Evolutionary conservation across 2,329 filamentous ascomycete genomes (phyloP).

Genomic region (Sporothrix inflata): DNA sequence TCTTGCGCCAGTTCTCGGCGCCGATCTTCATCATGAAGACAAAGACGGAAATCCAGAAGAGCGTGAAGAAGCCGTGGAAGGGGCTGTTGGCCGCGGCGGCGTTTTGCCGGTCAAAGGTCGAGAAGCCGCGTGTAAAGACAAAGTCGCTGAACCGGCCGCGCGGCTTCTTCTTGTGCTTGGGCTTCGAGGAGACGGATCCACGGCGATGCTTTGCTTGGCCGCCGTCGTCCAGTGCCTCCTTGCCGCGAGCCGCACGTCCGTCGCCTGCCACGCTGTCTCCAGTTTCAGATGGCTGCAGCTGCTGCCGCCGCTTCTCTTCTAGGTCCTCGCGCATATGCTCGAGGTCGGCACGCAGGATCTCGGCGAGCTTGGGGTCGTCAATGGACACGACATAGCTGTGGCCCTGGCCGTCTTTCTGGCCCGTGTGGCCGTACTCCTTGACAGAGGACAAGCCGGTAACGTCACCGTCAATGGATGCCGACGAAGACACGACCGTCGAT

Average conservation of each 20-base stretch:
- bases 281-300: background rate
- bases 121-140: slow-evolving; percentile 74
- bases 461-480: slow-evolving; percentile 15
- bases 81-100: slow-evolving; percentile 65
- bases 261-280: background rate
- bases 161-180: slow-evolving; percentile 25
- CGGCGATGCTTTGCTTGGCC: slow-evolving; percentile 3
- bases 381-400: slow-evolving; percentile 38
- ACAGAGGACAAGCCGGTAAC: background rate
- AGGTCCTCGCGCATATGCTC: slow-evolving; percentile 38
- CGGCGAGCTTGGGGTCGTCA: slow-evolving; percentile 47
- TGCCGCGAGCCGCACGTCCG: background rate
- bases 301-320: slow-evolving; percentile 29
- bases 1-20: slow-evolving; percentile 67
- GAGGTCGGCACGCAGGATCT: slow-evolving; percentile 42
- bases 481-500: slow-evolving; percentile 27
- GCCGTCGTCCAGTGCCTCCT: background rate
- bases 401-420: slow-evolving; percentile 18
- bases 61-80: slow-evolving; percentile 78
- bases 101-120: slow-evolving; percentile 75
- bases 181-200: background rate
- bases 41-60: slow-evolving; percentile 75
- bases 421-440: background rate
- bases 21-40: slow-evolving; percentile 69
- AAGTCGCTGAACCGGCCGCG: slow-evolving; percentile 54